A percentile compares a stretch with the other conserved stretches of the same genome.
These are phyloP conservation scores for Candida xiaguanensis DNA, from an alignment of 805 yeast genomes.

Conservation along the genomic window DNA sequence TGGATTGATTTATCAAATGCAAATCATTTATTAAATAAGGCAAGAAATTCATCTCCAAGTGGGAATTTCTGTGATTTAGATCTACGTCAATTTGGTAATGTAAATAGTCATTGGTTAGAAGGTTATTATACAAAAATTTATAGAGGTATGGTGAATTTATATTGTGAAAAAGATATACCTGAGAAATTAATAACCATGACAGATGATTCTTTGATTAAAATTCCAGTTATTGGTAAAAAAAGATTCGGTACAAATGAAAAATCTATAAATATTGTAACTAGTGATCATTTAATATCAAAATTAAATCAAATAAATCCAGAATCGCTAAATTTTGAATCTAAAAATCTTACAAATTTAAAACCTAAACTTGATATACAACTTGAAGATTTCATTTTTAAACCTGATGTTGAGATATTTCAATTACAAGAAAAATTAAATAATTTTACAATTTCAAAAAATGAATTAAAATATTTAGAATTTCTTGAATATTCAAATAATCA, in stretches of 20 bases:
- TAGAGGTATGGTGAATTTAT: slow-evolving; percentile 32
- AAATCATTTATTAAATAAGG: slow-evolving; percentile 15
- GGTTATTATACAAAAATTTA: slow-evolving; percentile 27
- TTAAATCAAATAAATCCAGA: slow-evolving; percentile 7
- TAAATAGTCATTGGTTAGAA: slow-evolving; percentile 33
- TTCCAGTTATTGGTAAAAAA: slow-evolving; percentile 26
- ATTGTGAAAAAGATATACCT: slow-evolving; percentile 29
- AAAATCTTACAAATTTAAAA: slow-evolving; percentile 7
- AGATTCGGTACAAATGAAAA: slow-evolving; percentile 16
- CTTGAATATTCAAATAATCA: slow-evolving; percentile 22
- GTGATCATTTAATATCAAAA: slow-evolving; percentile 5
- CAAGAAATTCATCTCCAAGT: slow-evolving; percentile 13
- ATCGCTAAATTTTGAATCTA: slow-evolving; percentile 5
- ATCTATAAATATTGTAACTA: slow-evolving; percentile 1
- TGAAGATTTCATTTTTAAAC: slow-evolving; percentile 29
- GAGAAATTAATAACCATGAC: slow-evolving; percentile 20
- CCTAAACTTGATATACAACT: slow-evolving; percentile 13
- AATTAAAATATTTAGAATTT: slow-evolving; percentile 25
- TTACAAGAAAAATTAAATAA: slow-evolving; percentile 17
- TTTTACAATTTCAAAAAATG: slow-evolving; percentile 14
- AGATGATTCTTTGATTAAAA: slow-evolving; percentile 21
- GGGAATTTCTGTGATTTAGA: slow-evolving; percentile 23
- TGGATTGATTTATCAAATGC: slow-evolving; percentile 32
- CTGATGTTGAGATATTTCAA: slow-evolving; percentile 23
- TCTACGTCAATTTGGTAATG: slow-evolving; percentile 19